Conservation (phyloP, 306 rosid species). For the Pueraria montana region DNA sequence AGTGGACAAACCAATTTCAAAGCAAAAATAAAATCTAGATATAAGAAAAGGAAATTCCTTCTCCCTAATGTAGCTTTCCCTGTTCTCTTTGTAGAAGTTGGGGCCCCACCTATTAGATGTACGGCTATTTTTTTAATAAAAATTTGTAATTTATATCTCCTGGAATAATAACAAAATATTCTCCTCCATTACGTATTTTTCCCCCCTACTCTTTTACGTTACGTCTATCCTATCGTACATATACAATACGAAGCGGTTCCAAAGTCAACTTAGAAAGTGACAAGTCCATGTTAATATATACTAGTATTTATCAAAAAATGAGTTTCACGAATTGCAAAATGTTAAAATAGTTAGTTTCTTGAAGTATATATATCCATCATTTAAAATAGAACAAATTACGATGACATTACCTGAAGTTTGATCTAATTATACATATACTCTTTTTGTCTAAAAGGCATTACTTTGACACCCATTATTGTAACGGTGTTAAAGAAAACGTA, state of each 20-base stretch:
- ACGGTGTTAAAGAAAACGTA: too few relatives aligned
- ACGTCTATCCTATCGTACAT: not conserved
- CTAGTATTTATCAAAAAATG: too few relatives aligned
- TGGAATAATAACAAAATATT: slow-evolving; percentile 16
- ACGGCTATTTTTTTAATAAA: not conserved
- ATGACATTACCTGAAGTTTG: too few relatives aligned
- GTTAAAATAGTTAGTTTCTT: not conserved
- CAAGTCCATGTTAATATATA: too few relatives aligned
- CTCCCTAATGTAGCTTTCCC: not conserved
- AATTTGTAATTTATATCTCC: not conserved
- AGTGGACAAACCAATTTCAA: slow-evolving; percentile 25
- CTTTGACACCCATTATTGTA: too few relatives aligned
- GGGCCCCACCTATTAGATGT: not conserved
- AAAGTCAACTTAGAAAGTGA: not conserved
- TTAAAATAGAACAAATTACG: too few relatives aligned
- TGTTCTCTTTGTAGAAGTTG: slow-evolving; percentile 6
- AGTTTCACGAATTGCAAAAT: not conserved
- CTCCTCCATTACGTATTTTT: not conserved
- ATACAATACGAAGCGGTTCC: not conserved
- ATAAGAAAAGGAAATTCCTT: slow-evolving; percentile 41
- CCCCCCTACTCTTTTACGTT: too few relatives aligned
- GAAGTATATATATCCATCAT: too few relatives aligned
- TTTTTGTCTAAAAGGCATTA: too few relatives aligned
- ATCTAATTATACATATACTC: too few relatives aligned
- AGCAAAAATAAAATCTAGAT: not conserved